Evolutionary conservation across 495 filamentous ascomycete species (phyloP).

Genomic region (Hypomontagnella submonticulosa): DNA sequence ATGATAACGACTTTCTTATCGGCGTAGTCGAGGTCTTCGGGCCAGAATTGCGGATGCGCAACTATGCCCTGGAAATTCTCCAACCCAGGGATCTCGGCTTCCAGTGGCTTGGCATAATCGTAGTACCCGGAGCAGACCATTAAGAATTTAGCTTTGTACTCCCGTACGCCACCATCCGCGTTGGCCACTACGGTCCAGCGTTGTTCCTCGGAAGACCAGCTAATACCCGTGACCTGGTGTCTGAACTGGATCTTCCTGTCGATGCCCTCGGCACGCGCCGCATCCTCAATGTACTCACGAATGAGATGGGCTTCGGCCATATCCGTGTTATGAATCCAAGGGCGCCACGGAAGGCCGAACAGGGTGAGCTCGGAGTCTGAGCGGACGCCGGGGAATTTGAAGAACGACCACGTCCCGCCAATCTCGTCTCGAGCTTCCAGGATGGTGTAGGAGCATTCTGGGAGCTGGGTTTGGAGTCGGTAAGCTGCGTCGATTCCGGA

Average conservation of each 20-base stretch:
- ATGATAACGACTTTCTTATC: conserved; percentile 66
- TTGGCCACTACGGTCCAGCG: conserved; percentile 68
- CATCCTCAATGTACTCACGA: conserved; percentile 69
- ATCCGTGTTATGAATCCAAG: conserved; percentile 67
- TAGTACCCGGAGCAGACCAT: conserved; percentile 74
- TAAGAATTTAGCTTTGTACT: conserved; percentile 65
- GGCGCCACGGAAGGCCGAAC: conserved; percentile 75
- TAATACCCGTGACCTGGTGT: conserved; percentile 63
- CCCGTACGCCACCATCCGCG: conserved; percentile 55
- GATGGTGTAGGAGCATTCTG: conserved; percentile 66
- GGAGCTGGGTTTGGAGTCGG: conserved; percentile 69
- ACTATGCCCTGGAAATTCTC: conserved; percentile 64
- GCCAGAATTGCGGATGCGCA: conserved; percentile 74
- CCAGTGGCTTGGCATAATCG: conserved; percentile 68
- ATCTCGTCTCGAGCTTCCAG: conserved; percentile 70
- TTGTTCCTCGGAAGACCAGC: conserved; percentile 70
- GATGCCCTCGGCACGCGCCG: conserved; percentile 70
- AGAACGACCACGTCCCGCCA: conserved; percentile 80
- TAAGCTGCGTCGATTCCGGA: conserved; percentile 81
- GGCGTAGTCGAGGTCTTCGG: conserved; percentile 58
- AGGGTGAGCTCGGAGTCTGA: conserved; percentile 73
- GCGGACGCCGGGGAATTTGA: conserved; percentile 74
- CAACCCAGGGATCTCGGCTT: conserved; percentile 67
- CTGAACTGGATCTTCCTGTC: conserved; percentile 69
- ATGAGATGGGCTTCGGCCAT: conserved; percentile 72